A percentile compares a stretch with the other conserved stretches of the same genome.
phyloP scores from a whole-genome alignment of 2,329 filamentous ascomycete species.

The Penicillium verrucosum region DNA sequence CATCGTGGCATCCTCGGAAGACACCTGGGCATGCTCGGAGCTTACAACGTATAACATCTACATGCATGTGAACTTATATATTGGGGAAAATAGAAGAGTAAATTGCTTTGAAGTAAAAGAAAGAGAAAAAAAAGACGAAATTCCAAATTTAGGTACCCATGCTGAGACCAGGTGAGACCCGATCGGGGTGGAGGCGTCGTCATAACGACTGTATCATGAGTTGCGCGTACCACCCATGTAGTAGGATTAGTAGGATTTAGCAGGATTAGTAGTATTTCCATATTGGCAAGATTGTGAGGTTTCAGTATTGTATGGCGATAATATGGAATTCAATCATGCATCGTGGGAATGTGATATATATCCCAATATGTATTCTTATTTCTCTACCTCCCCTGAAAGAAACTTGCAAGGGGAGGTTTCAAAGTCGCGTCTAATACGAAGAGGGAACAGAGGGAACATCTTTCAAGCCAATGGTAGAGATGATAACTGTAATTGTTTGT shows the following conservation, averaged over 20 bases:
- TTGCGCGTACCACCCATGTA: slow-evolving; percentile 7
- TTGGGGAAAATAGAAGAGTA: not conserved
- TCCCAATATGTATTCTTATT: not conserved
- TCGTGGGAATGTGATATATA: slow-evolving; percentile 13
- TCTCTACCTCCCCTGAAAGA: not conserved
- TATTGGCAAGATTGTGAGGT: not conserved
- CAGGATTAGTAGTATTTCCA: not conserved
- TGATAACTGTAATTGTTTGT: not conserved
- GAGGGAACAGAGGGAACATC: not conserved
- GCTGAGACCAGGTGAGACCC: slow-evolving; percentile 6
- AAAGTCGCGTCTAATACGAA: not conserved
- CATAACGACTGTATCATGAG: slow-evolving; percentile 13
- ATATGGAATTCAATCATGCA: slow-evolving; percentile 1
- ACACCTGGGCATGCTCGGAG: not conserved
- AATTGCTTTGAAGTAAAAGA: not conserved
- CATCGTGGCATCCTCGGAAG: slow-evolving; percentile 3
- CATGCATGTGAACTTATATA: not conserved
- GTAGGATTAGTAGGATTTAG: not conserved
- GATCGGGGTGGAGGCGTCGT: slow-evolving; percentile 10
- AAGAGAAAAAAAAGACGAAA: not conserved
- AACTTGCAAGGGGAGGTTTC: not conserved
- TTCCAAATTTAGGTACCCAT: not conserved
- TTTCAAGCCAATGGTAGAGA: not conserved
- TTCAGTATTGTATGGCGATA: not conserved
- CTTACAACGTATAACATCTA: not conserved